Percentiles rank a stretch among this genome's conserved stretches.
Evolutionary conservation across 352 stramenopile species (phyloP).

Genomic region (Phytophthora sp.): DNA sequence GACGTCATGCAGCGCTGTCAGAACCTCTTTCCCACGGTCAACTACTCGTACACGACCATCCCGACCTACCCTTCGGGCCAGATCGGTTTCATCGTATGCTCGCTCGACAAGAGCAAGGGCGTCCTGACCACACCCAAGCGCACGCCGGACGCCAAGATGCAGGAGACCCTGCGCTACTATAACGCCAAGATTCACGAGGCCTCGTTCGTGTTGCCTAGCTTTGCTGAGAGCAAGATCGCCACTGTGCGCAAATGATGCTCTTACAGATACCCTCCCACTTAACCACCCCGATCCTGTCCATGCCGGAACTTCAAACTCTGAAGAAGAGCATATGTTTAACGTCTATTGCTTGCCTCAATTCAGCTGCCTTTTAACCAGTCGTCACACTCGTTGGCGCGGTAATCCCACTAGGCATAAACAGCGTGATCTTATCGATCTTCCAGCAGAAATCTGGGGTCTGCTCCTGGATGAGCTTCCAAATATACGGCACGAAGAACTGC

Average conservation of each 20-base stretch:
- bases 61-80: conserved; percentile 99
- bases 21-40: conserved; percentile 93
- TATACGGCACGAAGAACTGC: conserved; percentile 82
- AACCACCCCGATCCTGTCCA: not conserved
- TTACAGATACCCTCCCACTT: conserved; percentile 25
- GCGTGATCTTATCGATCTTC: conserved; percentile 83
- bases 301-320: conserved; percentile 29
- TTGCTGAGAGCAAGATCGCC: conserved; percentile 90
- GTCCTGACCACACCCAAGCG: conserved; percentile 78
- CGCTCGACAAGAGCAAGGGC: conserved; percentile 66
- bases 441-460: conserved; percentile 82
- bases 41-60: conserved; percentile 99
- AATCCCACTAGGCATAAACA: conserved; percentile 51
- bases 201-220: conserved; percentile 96
- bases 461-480: conserved; percentile 79
- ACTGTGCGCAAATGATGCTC: conserved; percentile 76
- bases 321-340: conserved; percentile 32
- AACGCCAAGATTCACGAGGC: conserved; percentile 93
- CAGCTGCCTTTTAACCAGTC: conserved; percentile 18
- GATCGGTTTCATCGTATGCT: conserved; percentile 98
- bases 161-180: conserved; percentile 94
- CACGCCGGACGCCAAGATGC: conserved; percentile 54
- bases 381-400: conserved; percentile 18
- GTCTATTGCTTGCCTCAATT: conserved; percentile 13
- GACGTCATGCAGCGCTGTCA: conserved; percentile 93